These are phyloP conservation scores for Cenchrus fungigraminus DNA, from an alignment of 176 grass and related monocot species.

Conservation along the genomic window DNA sequence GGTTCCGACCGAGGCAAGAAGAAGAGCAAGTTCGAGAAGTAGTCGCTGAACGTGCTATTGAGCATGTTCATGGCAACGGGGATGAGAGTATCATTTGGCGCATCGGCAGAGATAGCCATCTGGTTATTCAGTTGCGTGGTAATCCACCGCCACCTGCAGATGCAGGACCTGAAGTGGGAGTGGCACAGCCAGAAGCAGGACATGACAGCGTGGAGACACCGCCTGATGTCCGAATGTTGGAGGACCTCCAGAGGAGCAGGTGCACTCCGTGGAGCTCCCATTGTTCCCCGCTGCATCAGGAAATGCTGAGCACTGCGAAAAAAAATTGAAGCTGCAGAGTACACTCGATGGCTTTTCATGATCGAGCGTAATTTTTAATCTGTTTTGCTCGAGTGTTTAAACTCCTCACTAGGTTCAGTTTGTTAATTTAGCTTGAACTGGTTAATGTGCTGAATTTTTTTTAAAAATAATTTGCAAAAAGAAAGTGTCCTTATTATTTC, in stretches of 20 bases:
- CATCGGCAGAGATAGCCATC: neutral
- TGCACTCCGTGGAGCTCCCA: neutral
- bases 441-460: too few relatives aligned
- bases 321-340: neutral
- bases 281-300: neutral
- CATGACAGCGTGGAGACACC: neutral
- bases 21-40: neutral
- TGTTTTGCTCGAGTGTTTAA: too few relatives aligned
- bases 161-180: neutral
- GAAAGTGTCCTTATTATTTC: neutral
- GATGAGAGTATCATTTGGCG: neutral
- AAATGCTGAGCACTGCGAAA: neutral
- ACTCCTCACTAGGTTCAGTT: too few relatives aligned
- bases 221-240: neutral
- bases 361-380: too few relatives aligned
- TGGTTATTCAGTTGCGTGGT: neutral
- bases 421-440: too few relatives aligned
- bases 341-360: neutral
- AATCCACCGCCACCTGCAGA: neutral
- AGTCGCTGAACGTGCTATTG: conserved; percentile 3
- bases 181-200: neutral
- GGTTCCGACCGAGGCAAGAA: neutral
- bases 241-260: neutral
- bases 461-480: neutral
- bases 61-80: neutral